Evolutionary conservation across 1,284 basidiomycete species (phyloP).

Genomic region (Ganoderma meredithae): DNA sequence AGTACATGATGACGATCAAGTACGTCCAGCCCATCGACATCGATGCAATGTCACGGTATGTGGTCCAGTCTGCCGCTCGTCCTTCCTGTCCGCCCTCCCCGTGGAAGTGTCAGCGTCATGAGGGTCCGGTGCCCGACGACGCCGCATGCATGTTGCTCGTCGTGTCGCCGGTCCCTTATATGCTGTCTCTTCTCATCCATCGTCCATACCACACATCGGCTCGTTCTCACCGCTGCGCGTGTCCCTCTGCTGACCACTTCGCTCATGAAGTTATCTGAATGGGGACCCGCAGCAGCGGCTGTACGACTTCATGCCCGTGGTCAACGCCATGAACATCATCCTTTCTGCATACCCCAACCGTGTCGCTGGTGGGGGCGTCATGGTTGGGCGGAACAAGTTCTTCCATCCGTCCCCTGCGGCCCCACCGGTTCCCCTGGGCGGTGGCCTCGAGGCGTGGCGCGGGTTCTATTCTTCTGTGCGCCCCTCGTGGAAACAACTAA

Average conservation of each 20-base stretch:
- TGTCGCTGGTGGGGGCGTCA: slow-evolving; percentile 65
- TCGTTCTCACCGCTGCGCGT: slow-evolving; percentile 15
- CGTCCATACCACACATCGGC: slow-evolving; percentile 10
- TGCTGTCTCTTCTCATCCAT: slow-evolving; percentile 28
- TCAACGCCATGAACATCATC: slow-evolving; percentile 78
- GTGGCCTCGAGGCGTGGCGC: slow-evolving; percentile 71
- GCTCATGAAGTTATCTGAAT: slow-evolving; percentile 56
- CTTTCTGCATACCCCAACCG: slow-evolving; percentile 68
- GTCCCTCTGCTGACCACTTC: slow-evolving; percentile 28
- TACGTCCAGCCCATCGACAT: slow-evolving; percentile 67
- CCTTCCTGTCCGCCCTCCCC: slow-evolving; percentile 11
- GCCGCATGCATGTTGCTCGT: slow-evolving; percentile 2
- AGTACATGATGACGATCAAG: slow-evolving; percentile 68
- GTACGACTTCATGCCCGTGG: slow-evolving; percentile 71
- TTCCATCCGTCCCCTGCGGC: slow-evolving; percentile 66
- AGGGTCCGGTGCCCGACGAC: slow-evolving; percentile 29
- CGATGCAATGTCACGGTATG: slow-evolving; percentile 61
- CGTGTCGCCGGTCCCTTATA: slow-evolving; percentile 33
- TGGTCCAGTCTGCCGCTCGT: slow-evolving; percentile 7
- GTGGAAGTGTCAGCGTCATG: slow-evolving; percentile 30
- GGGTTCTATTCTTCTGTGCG: slow-evolving; percentile 82
- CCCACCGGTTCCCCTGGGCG: slow-evolving; percentile 57
- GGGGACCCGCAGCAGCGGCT: slow-evolving; percentile 66
- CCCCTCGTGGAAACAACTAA: slow-evolving; percentile 72
- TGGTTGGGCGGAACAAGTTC: slow-evolving; percentile 79